phyloP scores from a whole-genome alignment of 176 grass and related monocot genomes.

The Raddia guianensis region DNA sequence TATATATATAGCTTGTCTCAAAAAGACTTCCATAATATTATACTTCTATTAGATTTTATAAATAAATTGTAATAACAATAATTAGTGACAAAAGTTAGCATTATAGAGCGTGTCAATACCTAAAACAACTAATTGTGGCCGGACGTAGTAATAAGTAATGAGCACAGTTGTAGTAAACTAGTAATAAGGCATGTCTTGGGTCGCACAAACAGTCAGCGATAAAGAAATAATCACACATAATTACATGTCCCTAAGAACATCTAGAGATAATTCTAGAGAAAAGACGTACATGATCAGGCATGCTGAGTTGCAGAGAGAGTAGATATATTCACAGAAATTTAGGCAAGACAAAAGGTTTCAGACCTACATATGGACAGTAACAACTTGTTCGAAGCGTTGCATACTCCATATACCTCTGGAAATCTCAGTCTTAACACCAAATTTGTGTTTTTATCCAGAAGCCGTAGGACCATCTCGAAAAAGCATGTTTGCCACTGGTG shows the following conservation, averaged over 20 bases:
- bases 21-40: too few relatives aligned
- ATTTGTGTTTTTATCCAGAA: slow-evolving; percentile 43
- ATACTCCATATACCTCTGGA: slow-evolving; percentile 3
- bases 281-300: neutral
- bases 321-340: slow-evolving; percentile 26
- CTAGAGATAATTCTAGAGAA: neutral
- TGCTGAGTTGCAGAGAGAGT: neutral
- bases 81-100: too few relatives aligned
- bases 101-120: too few relatives aligned
- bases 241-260: slow-evolving; percentile 11
- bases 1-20: too few relatives aligned
- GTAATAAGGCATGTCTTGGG: neutral
- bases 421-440: neutral
- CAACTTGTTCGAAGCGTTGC: neutral
- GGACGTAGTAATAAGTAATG: neutral
- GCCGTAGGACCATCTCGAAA: slow-evolving; percentile 50
- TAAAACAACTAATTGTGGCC: too few relatives aligned
- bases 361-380: slow-evolving; percentile 46
- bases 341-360: neutral
- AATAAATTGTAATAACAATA: too few relatives aligned
- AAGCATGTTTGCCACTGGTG: slow-evolving; percentile 73
- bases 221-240: slow-evolving; percentile 8
- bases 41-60: too few relatives aligned
- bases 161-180: neutral
- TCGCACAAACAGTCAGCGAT: neutral